Percentiles rank a stretch among this genome's conserved stretches.
phyloP scores from a whole-genome alignment of 768 basidiomycete species.

The Lyophyllum semitale region DNA sequence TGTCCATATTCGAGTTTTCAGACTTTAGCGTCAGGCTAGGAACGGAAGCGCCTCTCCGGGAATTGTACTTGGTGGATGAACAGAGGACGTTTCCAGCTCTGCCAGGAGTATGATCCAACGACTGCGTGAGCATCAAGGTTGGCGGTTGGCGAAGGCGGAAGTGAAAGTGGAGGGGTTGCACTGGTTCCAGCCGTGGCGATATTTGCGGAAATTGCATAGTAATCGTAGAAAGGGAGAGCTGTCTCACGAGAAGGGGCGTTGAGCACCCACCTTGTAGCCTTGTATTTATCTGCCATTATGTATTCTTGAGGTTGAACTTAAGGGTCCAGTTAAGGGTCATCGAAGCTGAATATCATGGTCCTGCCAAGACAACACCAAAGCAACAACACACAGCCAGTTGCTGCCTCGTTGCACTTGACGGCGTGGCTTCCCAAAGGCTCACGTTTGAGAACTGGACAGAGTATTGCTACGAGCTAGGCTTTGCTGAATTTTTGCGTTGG shows the following conservation, averaged over 20 bases:
- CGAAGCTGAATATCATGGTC: not conserved
- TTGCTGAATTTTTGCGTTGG: too few relatives aligned
- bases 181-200: not conserved
- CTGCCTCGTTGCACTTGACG: too few relatives aligned
- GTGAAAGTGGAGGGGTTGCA: not conserved
- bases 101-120: not conserved
- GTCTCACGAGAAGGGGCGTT: not conserved
- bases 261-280: not conserved
- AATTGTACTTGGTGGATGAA: not conserved
- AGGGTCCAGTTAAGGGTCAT: conserved; percentile 2
- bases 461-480: too few relatives aligned
- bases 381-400: too few relatives aligned
- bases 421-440: too few relatives aligned
- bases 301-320: not conserved
- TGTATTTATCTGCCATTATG: conserved; percentile 10
- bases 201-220: not conserved
- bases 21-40: not conserved
- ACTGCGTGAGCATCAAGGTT: not conserved
- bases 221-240: not conserved
- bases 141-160: not conserved
- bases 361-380: too few relatives aligned
- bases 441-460: too few relatives aligned
- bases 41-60: not conserved
- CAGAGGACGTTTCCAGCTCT: not conserved
- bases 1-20: not conserved